Evolutionary conservation across 148 eudicot genomes (phyloP).

Genomic region (Silene conica): DNA sequence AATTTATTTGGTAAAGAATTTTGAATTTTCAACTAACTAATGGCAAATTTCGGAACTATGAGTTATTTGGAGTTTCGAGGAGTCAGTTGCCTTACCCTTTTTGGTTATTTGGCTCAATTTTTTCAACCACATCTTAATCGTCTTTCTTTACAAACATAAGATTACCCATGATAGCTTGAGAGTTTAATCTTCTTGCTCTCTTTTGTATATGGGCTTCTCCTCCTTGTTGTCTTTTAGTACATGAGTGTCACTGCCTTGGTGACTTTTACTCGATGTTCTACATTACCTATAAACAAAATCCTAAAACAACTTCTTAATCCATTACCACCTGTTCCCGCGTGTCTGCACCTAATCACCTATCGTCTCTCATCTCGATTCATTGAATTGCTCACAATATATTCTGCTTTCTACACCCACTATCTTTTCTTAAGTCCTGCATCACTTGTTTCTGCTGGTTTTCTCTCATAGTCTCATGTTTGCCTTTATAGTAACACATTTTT

Average conservation of each 20-base stretch:
- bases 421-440: background rate
- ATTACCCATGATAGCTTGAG: background rate
- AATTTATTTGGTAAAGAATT: background rate
- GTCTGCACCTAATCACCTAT: background rate
- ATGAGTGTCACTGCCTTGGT: background rate
- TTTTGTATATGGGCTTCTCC: background rate
- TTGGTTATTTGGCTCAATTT: background rate
- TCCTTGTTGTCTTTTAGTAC: background rate
- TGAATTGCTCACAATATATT: background rate
- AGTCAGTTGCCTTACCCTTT: background rate
- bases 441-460: background rate
- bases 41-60: background rate
- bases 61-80: background rate
- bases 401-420: background rate
- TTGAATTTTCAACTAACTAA: background rate
- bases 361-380: background rate
- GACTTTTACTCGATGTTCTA: background rate
- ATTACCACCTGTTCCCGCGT: too few relatives aligned
- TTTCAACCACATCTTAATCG: background rate
- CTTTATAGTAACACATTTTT: too few relatives aligned
- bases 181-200: background rate
- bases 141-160: background rate
- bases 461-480: background rate
- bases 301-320: background rate
- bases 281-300: background rate